phyloP scores from a whole-genome alignment of 2,329 filamentous ascomycete species.

The Phialophora chinensis region DNA sequence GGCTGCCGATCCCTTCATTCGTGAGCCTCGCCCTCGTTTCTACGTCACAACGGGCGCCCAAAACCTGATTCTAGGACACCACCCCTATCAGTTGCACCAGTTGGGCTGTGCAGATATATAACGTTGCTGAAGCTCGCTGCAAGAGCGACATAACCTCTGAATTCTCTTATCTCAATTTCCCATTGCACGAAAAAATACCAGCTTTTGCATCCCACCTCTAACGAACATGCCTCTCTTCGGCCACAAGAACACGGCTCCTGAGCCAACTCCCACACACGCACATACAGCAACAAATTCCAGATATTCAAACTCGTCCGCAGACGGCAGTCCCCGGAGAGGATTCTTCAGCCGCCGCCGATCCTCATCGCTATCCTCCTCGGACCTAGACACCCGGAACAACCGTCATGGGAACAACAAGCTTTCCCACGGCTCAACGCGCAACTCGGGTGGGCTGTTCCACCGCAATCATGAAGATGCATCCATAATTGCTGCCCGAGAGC shows the following conservation, averaged over 20 bases:
- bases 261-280: conserved; percentile 29
- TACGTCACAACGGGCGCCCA: conserved; percentile 19
- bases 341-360: conserved; percentile 33
- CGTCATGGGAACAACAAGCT: conserved; percentile 19
- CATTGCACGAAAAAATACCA: neutral
- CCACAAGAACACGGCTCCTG: conserved; percentile 34
- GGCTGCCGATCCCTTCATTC: conserved; percentile 29
- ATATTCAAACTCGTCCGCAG: conserved; percentile 29
- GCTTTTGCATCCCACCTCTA: neutral
- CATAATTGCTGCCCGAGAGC: conserved; percentile 66
- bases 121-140: conserved; percentile 2
- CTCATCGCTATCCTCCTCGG: conserved; percentile 40
- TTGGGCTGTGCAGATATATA: conserved; percentile 4
- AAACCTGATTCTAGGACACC: conserved; percentile 23
- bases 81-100: neutral
- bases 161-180: neutral
- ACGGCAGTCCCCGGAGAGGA: conserved; percentile 21
- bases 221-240: conserved; percentile 38
- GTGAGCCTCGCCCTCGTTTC: conserved; percentile 21
- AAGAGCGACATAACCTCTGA: neutral
- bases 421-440: conserved; percentile 38
- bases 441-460: conserved; percentile 48
- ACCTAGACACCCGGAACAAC: conserved; percentile 39
- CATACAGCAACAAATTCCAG: conserved; percentile 26
- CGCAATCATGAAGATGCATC: conserved; percentile 63